Percentiles rank a stretch among this genome's conserved stretches.
Conservation (phyloP, 164 flowering plant genomes). For the Nelumbo lutea region DNA sequence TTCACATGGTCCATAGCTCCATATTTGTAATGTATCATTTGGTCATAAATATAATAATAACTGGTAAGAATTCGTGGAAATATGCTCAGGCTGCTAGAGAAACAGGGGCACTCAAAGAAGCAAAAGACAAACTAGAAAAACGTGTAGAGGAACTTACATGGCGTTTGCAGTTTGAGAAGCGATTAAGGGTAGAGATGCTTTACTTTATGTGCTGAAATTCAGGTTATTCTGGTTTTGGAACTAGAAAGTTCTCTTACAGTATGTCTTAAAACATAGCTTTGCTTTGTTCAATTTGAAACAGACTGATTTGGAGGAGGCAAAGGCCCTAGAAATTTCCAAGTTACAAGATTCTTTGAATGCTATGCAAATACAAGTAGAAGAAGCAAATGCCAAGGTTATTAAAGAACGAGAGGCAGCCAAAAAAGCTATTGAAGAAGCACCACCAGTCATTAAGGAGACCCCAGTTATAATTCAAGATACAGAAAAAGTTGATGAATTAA, state of each 20-base stretch:
- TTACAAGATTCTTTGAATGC: constrained; percentile 75
- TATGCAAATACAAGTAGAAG: constrained; percentile 75
- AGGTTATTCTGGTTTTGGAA: constrained; percentile 3
- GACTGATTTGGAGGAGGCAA: constrained; percentile 92
- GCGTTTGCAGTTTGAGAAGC: constrained; percentile 94
- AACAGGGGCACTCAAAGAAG: constrained; percentile 98
- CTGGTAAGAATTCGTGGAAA: constrained; percentile 5
- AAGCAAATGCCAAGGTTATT: constrained; percentile 59
- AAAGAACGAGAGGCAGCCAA: constrained; percentile 87
- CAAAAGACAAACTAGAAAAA: constrained; percentile 96
- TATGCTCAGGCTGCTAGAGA: constrained; percentile 83
- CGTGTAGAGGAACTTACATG: constrained; percentile 98
- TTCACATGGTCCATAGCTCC: neutral
- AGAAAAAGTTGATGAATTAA: constrained; percentile 65
- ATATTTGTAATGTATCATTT: neutral
- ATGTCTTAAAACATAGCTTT: neutral
- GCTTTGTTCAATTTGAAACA: constrained; percentile 21
- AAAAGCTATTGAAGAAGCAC: constrained; percentile 96
- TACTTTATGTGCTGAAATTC: neutral
- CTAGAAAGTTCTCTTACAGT: neutral
- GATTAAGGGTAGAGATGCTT: constrained; percentile 52
- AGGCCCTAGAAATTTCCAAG: constrained; percentile 77
- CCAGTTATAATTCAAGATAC: constrained; percentile 89
- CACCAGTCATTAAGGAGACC: constrained; percentile 93
- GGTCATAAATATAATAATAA: neutral